Evolutionary conservation across 2,329 filamentous ascomycete species (phyloP).

Genomic region (Monosporascus ibericus): DNA sequence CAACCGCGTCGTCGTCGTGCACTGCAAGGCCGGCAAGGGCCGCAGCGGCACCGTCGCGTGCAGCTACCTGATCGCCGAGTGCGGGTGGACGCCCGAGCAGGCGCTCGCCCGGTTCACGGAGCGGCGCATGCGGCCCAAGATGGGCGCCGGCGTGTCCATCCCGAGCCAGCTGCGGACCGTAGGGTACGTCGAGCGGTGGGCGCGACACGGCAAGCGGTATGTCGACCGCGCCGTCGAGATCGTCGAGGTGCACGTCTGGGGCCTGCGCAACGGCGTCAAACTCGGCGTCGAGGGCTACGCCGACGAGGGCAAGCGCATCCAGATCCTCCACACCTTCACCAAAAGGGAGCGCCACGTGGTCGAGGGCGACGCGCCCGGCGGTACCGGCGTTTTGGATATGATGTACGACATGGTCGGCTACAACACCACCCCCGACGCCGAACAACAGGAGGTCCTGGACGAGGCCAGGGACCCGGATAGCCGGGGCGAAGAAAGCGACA

Average conservation of each 20-base stretch:
- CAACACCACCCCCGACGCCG: constrained; percentile 18
- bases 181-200: constrained; percentile 83
- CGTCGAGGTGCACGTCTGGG: constrained; percentile 85
- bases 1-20: constrained; percentile 74
- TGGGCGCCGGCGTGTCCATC: constrained; percentile 86
- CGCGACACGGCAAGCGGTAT: constrained; percentile 68
- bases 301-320: constrained; percentile 85
- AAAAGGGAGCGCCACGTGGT: constrained; percentile 66
- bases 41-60: constrained; percentile 83
- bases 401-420: constrained; percentile 48
- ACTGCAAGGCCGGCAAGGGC: constrained; percentile 97
- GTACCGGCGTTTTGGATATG: constrained; percentile 43
- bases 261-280: constrained; percentile 79
- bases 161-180: constrained; percentile 88
- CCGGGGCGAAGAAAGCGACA: constrained; percentile 4
- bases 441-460: constrained; percentile 31
- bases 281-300: constrained; percentile 78
- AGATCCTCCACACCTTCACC: constrained; percentile 74
- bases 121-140: constrained; percentile 80
- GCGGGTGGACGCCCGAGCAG: constrained; percentile 52
- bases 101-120: constrained; percentile 62
- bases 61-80: constrained; percentile 84
- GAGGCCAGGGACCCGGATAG: constrained; percentile 22
- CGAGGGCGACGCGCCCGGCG: constrained; percentile 47
- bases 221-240: constrained; percentile 79